Conservation (phyloP, 805 yeast genomes). For the Starmerella etchellsii region DNA sequence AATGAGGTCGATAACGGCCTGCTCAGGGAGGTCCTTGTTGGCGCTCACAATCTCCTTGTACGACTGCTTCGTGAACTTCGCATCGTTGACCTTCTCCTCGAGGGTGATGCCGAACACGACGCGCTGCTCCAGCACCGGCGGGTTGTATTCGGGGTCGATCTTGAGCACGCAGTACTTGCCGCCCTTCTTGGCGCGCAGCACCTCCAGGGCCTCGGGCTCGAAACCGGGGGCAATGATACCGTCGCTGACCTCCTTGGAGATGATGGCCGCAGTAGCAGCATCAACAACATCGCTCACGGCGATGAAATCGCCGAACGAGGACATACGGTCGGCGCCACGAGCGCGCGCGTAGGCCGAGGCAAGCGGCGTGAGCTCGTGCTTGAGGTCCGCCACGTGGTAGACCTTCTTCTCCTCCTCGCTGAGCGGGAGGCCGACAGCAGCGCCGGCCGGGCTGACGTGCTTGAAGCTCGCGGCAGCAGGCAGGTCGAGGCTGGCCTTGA, state of each 20-base stretch:
- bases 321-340: constrained; percentile 99
- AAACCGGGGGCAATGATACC: constrained; percentile 98
- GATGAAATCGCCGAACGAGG: constrained; percentile 96
- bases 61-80: constrained; percentile 77
- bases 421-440: constrained; percentile 91
- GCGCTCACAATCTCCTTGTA: constrained; percentile 84
- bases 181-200: constrained; percentile 83
- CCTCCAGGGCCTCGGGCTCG: constrained; percentile 79
- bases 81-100: constrained; percentile 96
- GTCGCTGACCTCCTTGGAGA: constrained; percentile 93
- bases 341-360: constrained; percentile 99
- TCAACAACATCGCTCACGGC: constrained; percentile 96
- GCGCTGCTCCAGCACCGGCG: constrained; percentile 72
- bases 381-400: constrained; percentile 83
- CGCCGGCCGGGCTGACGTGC: constrained; percentile 99
- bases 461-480: constrained; percentile 99
- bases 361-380: constrained; percentile 82
- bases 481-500: constrained; percentile 80
- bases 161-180: constrained; percentile 95
- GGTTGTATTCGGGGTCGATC: constrained; percentile 87
- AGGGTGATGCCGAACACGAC: constrained; percentile 92
- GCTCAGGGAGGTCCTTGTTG: constrained; percentile 78
- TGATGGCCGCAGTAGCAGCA: constrained; percentile 89
- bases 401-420: constrained; percentile 84
- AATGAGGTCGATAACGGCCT: constrained; percentile 83